Conservation (phyloP, 805 yeast genomes). For the Danielia reshetovae region DNA sequence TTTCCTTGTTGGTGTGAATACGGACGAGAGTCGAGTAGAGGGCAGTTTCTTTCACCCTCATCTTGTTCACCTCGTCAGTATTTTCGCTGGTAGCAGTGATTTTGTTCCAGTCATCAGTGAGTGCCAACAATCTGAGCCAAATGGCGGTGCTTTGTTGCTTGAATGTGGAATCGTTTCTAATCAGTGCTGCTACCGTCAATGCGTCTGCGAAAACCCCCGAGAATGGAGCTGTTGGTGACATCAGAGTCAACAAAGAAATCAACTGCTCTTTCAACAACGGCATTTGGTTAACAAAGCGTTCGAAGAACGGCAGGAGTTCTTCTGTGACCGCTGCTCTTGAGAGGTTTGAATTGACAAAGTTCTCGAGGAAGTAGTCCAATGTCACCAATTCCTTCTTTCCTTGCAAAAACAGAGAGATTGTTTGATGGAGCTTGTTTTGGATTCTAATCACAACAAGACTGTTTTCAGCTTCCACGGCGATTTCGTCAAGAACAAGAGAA, state of each 20-base stretch:
- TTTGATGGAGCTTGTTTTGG: conserved; percentile 36
- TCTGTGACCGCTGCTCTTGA: conserved; percentile 6
- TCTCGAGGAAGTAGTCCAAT: conserved; percentile 23
- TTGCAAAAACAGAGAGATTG: conserved; percentile 20
- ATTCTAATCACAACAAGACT: conserved; percentile 46
- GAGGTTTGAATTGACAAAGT: conserved; percentile 13
- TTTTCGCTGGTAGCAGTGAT: conserved; percentile 33
- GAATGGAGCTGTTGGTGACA: conserved; percentile 27
- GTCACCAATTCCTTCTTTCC: conserved; percentile 22
- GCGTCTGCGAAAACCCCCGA: conserved; percentile 37
- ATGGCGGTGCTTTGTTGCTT: conserved; percentile 26
- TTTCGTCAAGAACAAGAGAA: conserved; percentile 6
- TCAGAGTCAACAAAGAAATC: conserved; percentile 48
- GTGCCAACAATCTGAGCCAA: conserved; percentile 57
- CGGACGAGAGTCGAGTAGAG: conserved; percentile 40
- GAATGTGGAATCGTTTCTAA: conserved; percentile 22
- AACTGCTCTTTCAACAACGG: conserved; percentile 43
- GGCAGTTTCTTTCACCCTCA: conserved; percentile 37
- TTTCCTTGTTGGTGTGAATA: conserved; percentile 10
- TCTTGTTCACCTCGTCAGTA: conserved; percentile 39
- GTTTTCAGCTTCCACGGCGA: conserved; percentile 40
- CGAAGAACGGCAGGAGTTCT: conserved; percentile 21
- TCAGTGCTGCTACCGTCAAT: conserved; percentile 46
- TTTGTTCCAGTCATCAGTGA: conserved; percentile 48
- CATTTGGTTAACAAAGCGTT: conserved; percentile 31